A percentile compares a stretch with the other conserved stretches of the same genome.
These are phyloP conservation scores for Cystobasidium ongulense DNA, from an alignment of 768 basidiomycete species.

Conservation along the genomic window DNA sequence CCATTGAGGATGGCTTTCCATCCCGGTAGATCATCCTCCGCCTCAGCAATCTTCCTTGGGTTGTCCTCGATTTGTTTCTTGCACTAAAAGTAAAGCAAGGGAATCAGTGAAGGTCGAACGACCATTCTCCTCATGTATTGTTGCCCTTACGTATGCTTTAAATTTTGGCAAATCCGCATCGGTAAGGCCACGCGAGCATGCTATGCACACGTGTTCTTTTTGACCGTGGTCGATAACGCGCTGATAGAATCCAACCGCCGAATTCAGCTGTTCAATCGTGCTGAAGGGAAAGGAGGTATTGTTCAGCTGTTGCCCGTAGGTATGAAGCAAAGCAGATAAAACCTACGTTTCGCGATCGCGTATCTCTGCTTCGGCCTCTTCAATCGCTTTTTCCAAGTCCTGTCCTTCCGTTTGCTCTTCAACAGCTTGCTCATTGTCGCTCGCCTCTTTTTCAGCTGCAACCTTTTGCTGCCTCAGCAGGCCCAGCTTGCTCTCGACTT, in stretches of 20 bases:
- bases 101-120: too few species aligned
- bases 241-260: conserved; percentile 45
- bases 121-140: too few species aligned
- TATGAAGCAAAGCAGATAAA: neutral
- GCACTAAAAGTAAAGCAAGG: conserved; percentile 49
- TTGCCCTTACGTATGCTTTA: conserved; percentile 65
- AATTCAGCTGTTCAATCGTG: conserved; percentile 33
- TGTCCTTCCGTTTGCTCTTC: conserved; percentile 42
- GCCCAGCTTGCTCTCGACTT: conserved; percentile 57
- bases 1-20: conserved; percentile 59
- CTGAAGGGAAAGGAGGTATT: conserved; percentile 32
- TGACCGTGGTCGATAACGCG: conserved; percentile 57
- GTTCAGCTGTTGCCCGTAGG: neutral
- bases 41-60: conserved; percentile 48
- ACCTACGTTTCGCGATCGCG: conserved; percentile 39
- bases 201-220: conserved; percentile 61
- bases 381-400: conserved; percentile 39
- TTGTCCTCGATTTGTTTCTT: conserved; percentile 57
- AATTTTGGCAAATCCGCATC: conserved; percentile 55
- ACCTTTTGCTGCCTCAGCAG: conserved; percentile 58
- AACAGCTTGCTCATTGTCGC: conserved; percentile 55
- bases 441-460: conserved; percentile 54
- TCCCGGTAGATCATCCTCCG: conserved; percentile 51
- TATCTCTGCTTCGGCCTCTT: conserved; percentile 44
- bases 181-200: conserved; percentile 64